phyloP scores from a whole-genome alignment of 2,329 filamentous ascomycete genomes.

The Fusarium scirpi region DNA sequence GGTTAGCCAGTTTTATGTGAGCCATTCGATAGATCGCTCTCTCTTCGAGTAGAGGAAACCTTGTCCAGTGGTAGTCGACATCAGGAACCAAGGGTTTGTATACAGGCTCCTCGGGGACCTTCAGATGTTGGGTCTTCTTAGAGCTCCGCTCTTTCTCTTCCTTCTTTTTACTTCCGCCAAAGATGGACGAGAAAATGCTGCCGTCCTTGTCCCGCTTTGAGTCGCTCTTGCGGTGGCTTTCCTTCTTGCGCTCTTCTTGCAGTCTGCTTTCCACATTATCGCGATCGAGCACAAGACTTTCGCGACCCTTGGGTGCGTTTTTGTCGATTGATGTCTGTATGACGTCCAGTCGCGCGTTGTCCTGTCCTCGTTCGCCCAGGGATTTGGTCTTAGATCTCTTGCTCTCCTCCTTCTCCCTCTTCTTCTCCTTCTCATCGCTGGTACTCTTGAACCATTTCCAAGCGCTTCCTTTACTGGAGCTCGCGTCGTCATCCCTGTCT shows the following conservation, averaged over 20 bases:
- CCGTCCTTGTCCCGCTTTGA: constrained; percentile 93
- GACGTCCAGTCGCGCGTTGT: constrained; percentile 86
- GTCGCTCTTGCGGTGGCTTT: constrained; percentile 78
- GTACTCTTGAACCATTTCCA: constrained; percentile 85
- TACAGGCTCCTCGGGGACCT: constrained; percentile 82
- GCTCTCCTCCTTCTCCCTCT: constrained; percentile 69
- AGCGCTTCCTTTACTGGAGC: constrained; percentile 68
- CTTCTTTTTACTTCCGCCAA: constrained; percentile 91
- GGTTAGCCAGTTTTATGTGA: constrained; percentile 98
- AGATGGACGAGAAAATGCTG: constrained; percentile 93
- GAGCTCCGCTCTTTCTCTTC: constrained; percentile 77
- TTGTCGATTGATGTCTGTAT: constrained; percentile 88
- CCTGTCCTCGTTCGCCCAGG: constrained; percentile 71
- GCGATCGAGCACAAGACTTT: constrained; percentile 86
- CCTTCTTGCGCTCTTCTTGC: constrained; percentile 85
- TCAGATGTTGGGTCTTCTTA: constrained; percentile 80
- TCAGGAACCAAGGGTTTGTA: constrained; percentile 82
- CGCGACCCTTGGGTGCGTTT: constrained; percentile 73
- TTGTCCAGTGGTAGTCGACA: constrained; percentile 94
- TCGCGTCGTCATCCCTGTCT: constrained; percentile 72
- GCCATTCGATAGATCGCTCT: constrained; percentile 98
- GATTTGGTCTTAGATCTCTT: constrained; percentile 76
- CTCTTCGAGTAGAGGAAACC: constrained; percentile 95
- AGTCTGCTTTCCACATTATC: constrained; percentile 78
- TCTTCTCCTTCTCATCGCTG: constrained; percentile 74